These are phyloP conservation scores for Xylaria longipes DNA, from an alignment of 495 filamentous ascomycete species.

Conservation along the genomic window DNA sequence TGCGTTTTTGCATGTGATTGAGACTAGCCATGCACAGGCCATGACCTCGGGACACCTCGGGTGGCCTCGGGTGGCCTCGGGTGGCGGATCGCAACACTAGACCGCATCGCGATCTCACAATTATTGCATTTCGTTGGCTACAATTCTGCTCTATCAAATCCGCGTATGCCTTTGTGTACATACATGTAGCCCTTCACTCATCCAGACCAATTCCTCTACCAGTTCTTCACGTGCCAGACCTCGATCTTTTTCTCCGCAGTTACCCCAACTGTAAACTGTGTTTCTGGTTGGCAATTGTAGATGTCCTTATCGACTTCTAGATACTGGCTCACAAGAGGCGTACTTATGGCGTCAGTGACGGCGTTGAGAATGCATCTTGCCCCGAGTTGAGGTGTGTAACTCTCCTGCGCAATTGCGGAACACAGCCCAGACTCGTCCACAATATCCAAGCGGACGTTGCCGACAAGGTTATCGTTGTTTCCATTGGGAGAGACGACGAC, in stretches of 20 bases:
- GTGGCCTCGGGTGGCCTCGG: too few species aligned
- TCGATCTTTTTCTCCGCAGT: constrained; percentile 5
- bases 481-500: background rate
- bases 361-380: constrained; percentile 5
- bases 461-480: background rate
- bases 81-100: background rate
- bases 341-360: background rate
- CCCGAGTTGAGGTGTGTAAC: background rate
- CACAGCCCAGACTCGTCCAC: background rate
- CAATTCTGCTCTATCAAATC: background rate
- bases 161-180: background rate
- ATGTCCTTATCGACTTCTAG: background rate
- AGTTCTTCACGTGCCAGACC: background rate
- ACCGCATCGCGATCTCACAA: background rate
- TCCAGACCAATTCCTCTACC: background rate
- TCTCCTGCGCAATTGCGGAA: background rate
- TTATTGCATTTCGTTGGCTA: background rate
- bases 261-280: background rate
- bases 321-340: background rate
- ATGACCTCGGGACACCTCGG: too few species aligned
- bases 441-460: background rate
- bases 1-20: constrained; percentile 18
- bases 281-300: background rate
- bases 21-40: background rate
- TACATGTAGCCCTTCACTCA: background rate